Conservation (phyloP, 352 stramenopile genomes). For the Globisporangium megalacanthum region DNA sequence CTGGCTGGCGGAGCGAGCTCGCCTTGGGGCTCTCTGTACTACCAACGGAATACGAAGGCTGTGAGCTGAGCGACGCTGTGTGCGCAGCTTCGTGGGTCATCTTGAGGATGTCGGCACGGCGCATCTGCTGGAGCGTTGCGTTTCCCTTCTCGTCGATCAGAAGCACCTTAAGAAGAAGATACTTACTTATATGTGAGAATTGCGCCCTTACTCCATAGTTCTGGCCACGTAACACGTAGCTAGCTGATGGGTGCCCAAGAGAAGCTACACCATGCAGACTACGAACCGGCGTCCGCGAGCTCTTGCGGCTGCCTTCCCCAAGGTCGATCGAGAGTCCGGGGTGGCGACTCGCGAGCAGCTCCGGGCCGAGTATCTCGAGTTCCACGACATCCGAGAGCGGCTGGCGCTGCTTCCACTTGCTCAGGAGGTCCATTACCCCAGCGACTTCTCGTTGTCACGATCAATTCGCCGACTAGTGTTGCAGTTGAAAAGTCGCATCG, state of each 20-base stretch:
- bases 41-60: not conserved
- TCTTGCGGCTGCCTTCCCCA: slow-evolving; percentile 9
- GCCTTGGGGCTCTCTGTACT: slow-evolving; percentile 1
- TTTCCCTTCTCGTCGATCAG: slow-evolving; percentile 12
- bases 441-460: not conserved
- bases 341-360: slow-evolving; percentile 14
- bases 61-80: not conserved
- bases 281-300: slow-evolving; percentile 10
- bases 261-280: not conserved
- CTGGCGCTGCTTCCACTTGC: slow-evolving; percentile 9
- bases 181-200: not conserved
- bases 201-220: too few relatives aligned
- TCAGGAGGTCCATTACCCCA: slow-evolving; percentile 6
- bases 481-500: too few relatives aligned
- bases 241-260: not conserved
- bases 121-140: slow-evolving; percentile 36
- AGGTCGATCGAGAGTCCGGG: slow-evolving; percentile 3
- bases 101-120: slow-evolving; percentile 47
- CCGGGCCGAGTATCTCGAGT: slow-evolving; percentile 14
- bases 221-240: not conserved
- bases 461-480: too few relatives aligned
- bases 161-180: slow-evolving; percentile 10
- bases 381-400: slow-evolving; percentile 10
- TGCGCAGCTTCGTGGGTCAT: slow-evolving; percentile 46
- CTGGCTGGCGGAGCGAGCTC: not conserved